Conservation (phyloP, 2,329 filamentous ascomycete genomes). For the Paraphoma chrysanthemicola region DNA sequence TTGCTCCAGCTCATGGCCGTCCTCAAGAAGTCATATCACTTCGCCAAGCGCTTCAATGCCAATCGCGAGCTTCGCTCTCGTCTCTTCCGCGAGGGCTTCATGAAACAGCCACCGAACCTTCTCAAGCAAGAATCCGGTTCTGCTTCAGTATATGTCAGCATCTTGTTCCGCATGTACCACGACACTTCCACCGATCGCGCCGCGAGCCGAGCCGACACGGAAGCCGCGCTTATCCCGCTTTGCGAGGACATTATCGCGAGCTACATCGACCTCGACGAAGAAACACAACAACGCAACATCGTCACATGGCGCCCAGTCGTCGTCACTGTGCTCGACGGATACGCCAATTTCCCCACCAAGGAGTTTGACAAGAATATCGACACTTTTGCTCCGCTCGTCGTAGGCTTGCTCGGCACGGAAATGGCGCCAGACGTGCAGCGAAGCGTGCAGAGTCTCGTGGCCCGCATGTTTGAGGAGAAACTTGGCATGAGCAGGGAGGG, state of each 20-base stretch:
- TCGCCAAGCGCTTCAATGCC: conserved; percentile 96
- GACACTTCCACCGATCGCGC: conserved; percentile 84
- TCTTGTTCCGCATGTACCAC: conserved; percentile 96
- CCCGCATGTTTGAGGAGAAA: conserved; percentile 75
- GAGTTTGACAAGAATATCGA: conserved; percentile 82
- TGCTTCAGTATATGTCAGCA: conserved; percentile 93
- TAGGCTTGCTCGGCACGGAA: conserved; percentile 84
- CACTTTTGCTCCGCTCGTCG: conserved; percentile 84
- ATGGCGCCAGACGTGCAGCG: conserved; percentile 79
- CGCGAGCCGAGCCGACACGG: conserved; percentile 80
- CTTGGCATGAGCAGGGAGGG: conserved; percentile 20
- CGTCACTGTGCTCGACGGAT: conserved; percentile 94
- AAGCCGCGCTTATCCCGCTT: conserved; percentile 89
- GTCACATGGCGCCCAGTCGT: conserved; percentile 97
- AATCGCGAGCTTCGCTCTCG: conserved; percentile 95
- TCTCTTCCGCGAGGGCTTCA: conserved; percentile 97
- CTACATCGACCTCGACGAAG: conserved; percentile 88
- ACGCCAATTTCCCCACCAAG: conserved; percentile 78
- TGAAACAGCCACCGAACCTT: conserved; percentile 98
- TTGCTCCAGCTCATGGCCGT: conserved; percentile 91
- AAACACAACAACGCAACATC: conserved; percentile 96
- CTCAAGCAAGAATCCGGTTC: conserved; percentile 95
- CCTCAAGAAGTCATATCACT: conserved; percentile 94
- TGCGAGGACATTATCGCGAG: conserved; percentile 92
- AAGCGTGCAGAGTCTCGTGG: conserved; percentile 78